Evolutionary conservation across 2,329 filamentous ascomycete species (phyloP), one percentile per base, ranked within the genome.

Genomic region (Paecilomyces dactylethromorphus): DNA sequence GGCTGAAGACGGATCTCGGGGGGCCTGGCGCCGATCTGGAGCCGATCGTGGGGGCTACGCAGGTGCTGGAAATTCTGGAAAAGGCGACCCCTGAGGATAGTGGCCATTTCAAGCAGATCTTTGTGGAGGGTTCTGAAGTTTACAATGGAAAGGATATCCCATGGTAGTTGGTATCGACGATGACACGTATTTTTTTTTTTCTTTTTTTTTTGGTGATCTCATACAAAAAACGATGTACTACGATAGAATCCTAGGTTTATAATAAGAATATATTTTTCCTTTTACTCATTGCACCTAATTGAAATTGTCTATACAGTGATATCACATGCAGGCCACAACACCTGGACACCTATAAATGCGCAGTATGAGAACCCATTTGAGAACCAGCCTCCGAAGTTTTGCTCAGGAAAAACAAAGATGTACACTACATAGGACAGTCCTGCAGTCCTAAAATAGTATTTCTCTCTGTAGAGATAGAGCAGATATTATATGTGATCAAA

Each of bases 1-100:
- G 75, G 74, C 52, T 75, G 1, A 67, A 69, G 55, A 78, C 73
- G 4, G 74, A 76, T 52, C 62, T 77, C 6, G 73, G 73, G 22
- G 64, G 67, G 31, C 55, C 63, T 0, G 24, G 61, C 8, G 74
- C 75, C 11, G 73, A 77, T 59, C 61, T 77, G 13, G 54, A 55
- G 12, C 12, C 33, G 1, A 35, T 32, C 13, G 54, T 35, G 1
- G 31, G 39, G 12, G 54, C 54, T 35, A 32, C 31, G 8, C 31
- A 35, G 8, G 32, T 55, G 13, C 31, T 39, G 13, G 26, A 18
- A 4, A 55, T 55, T 18, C 32, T 55, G 11, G 32, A 35, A 6
- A 32, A 24, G 18, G 18, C 54, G 21, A 39, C 29, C 32, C 7
- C 18, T n/a, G 54, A 55, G n/a, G n/a, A 55, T 8, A 55, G 39